Conservation (phyloP, 2,329 filamentous ascomycete species). For the Epicoccum nigrum region DNA sequence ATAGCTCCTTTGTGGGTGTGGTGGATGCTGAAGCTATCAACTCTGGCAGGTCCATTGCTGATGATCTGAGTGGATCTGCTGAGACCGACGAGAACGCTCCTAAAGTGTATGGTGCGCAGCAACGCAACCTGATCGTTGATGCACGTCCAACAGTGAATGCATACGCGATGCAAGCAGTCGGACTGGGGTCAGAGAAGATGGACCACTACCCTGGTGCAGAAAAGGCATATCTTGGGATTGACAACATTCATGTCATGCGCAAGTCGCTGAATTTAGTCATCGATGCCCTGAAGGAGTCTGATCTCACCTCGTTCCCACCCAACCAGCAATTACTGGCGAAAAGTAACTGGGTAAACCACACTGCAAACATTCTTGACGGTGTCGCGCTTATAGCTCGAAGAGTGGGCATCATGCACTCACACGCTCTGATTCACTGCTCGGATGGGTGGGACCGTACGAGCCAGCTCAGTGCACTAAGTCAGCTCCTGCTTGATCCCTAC, state of each 20-base stretch:
- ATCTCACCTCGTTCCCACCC: slow-evolving; percentile 81
- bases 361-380: slow-evolving; percentile 81
- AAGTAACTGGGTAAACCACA: slow-evolving; percentile 92
- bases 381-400: slow-evolving; percentile 83
- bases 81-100: slow-evolving; percentile 46
- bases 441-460: slow-evolving; percentile 98
- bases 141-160: slow-evolving; percentile 94
- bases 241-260: slow-evolving; percentile 98
- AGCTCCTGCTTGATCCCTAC: slow-evolving; percentile 94
- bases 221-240: slow-evolving; percentile 92
- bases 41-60: slow-evolving; percentile 25
- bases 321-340: slow-evolving; percentile 80
- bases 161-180: slow-evolving; percentile 89
- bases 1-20: slow-evolving; percentile 44
- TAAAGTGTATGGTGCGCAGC: slow-evolving; percentile 84
- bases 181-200: slow-evolving; percentile 96
- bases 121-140: slow-evolving; percentile 93
- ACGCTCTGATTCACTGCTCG: slow-evolving; percentile 96
- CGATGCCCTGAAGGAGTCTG: slow-evolving; percentile 89
- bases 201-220: slow-evolving; percentile 92
- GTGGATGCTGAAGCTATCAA: slow-evolving; percentile 31
- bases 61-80: slow-evolving; percentile 39
- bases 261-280: slow-evolving; percentile 86
- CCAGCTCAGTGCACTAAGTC: slow-evolving; percentile 87
- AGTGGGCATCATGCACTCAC: slow-evolving; percentile 89